Conservation (phyloP, 2,329 filamentous ascomycete genomes). For the Diatrype stigma region DNA sequence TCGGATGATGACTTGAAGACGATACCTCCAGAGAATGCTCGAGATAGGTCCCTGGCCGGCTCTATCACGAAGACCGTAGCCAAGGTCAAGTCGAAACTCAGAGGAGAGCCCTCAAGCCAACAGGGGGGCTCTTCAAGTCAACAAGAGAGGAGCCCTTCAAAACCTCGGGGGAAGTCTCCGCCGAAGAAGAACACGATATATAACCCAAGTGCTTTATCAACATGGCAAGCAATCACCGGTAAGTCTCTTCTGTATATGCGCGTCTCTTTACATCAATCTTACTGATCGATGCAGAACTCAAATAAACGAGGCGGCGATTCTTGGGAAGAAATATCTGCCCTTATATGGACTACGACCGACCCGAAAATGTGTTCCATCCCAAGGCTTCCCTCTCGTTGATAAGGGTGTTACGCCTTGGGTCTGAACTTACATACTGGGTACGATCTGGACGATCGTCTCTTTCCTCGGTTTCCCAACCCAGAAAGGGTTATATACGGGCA, state of each 20-base stretch:
- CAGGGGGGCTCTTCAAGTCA: no score
- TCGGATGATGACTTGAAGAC: conserved; percentile 9
- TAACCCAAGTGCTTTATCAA: conserved; percentile 10
- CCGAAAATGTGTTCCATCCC: no score
- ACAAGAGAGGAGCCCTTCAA: no score
- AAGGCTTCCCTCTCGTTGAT: no score
- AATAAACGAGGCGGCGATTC: background rate
- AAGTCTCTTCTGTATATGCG: background rate
- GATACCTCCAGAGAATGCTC: conserved; percentile 1
- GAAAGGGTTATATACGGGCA: no score
- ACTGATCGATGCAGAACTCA: background rate
- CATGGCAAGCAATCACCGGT: conserved; percentile 14
- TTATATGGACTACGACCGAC: no score
- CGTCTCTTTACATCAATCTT: background rate
- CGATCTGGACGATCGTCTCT: no score
- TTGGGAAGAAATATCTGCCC: background rate
- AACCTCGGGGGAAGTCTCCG: no score
- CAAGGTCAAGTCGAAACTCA: conserved; percentile 19
- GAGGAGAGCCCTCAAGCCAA: conserved; percentile 4
- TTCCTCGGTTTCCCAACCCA: no score
- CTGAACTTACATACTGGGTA: no score
- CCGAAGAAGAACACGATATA: conserved; percentile 4
- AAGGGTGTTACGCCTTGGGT: no score
- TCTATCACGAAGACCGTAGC: conserved; percentile 10
- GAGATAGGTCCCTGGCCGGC: conserved; percentile 3